phyloP scores from a whole-genome alignment of 495 filamentous ascomycete genomes.

The Hypomontagnella monticulosa region DNA sequence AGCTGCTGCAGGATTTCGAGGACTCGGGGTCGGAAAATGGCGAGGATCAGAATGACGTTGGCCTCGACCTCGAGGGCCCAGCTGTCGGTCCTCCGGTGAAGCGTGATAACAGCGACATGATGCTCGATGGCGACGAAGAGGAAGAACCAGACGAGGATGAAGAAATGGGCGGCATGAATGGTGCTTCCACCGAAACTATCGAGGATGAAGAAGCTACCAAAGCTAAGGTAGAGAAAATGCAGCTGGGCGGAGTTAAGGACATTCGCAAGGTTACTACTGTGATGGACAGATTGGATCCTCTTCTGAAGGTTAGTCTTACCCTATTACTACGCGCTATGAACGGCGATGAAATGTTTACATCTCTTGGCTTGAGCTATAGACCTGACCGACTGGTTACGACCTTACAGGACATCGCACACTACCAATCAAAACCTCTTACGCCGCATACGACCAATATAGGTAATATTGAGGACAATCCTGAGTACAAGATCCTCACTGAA shows the following conservation, averaged over 20 bases:
- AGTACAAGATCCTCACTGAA: conserved; percentile 83
- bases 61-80: conserved; percentile 44
- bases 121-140: conserved; percentile 57
- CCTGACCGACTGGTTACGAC: conserved; percentile 67
- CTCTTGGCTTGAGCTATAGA: conserved; percentile 55
- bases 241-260: conserved; percentile 74
- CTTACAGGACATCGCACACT: conserved; percentile 77
- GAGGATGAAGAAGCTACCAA: conserved; percentile 76
- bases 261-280: conserved; percentile 77
- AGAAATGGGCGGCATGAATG: conserved; percentile 62
- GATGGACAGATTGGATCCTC: conserved; percentile 79
- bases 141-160: conserved; percentile 62
- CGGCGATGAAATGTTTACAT: conserved; percentile 59
- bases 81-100: conserved; percentile 41
- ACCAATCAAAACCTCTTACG: conserved; percentile 73
- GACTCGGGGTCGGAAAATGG: conserved; percentile 71
- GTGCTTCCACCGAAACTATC: conserved; percentile 52
- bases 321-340: conserved; percentile 23
- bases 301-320: conserved; percentile 73
- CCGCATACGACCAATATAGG: conserved; percentile 70
- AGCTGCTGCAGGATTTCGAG: conserved; percentile 90
- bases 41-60: conserved; percentile 60
- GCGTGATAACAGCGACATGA: conserved; percentile 48
- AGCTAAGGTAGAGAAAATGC: conserved; percentile 81
- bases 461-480: conserved; percentile 84